Evolutionary conservation across 768 basidiomycete genomes (phyloP).

Genomic region (Tylopilus cervinicoccineus): DNA sequence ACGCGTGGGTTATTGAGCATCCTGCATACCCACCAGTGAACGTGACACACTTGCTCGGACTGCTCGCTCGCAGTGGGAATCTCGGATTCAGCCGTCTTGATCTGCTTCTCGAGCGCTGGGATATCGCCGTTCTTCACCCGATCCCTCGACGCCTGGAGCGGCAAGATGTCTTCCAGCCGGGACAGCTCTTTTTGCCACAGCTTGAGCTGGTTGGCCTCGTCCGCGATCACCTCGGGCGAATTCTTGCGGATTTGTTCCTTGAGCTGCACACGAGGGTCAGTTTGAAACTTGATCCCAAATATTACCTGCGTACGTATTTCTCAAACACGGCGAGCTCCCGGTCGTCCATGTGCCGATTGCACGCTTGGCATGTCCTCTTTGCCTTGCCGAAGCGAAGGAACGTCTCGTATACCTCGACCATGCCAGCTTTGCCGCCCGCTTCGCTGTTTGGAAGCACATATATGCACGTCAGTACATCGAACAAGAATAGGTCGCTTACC

Average conservation of each 20-base stretch:
- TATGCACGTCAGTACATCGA: not conserved
- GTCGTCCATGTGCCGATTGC: conserved; percentile 63
- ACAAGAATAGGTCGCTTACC: conserved; percentile 7
- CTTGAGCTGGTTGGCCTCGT: conserved; percentile 34
- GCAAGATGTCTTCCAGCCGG: conserved; percentile 54
- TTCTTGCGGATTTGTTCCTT: conserved; percentile 56
- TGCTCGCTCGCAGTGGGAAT: conserved; percentile 47
- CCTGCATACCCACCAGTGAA: not conserved
- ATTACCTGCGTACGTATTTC: conserved; percentile 49
- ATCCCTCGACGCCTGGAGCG: conserved; percentile 50
- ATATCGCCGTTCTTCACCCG: conserved; percentile 61
- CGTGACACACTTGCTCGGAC: conserved; percentile 59
- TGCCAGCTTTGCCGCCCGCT: conserved; percentile 27
- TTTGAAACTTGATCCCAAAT: not conserved
- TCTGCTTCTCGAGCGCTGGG: conserved; percentile 58
- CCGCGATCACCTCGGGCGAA: conserved; percentile 42
- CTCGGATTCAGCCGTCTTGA: conserved; percentile 52
- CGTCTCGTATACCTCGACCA: conserved; percentile 46
- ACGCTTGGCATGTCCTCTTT: conserved; percentile 70
- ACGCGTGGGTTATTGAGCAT: not conserved
- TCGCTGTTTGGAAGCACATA: conserved; percentile 12
- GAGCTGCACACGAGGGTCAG: conserved; percentile 42
- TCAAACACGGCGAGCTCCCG: conserved; percentile 60
- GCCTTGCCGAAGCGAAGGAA: conserved; percentile 56
- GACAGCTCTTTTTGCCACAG: conserved; percentile 61